Evolutionary conservation across 2,329 filamentous ascomycete genomes (phyloP), one percentile per base, ranked within the genome.

Genomic region (Rutstroemia sp.): DNA sequence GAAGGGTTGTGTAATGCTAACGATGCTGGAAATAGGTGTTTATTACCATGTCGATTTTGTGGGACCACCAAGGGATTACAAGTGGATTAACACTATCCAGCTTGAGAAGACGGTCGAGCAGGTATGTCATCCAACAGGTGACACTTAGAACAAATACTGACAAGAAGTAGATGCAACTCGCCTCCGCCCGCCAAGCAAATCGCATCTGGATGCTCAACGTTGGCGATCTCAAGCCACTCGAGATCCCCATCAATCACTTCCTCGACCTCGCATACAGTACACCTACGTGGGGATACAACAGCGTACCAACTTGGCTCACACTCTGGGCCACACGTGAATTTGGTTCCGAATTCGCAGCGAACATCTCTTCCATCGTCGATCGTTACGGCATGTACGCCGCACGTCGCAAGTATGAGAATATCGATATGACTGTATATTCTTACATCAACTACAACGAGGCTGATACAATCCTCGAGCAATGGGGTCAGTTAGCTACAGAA

Each of bases 251-350:
- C 65, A 81, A 75, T 64, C 83, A 87, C 68, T 87, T 83, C 71
- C 73, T 88, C 60, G 83, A 87, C 60, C 74, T 88, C 58, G 85
- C 83, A 1, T 88, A 88, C 66, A 80, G 88, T 64, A 77, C 80
- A 21, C 70, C 78, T 19, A 66, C 71, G 1, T 86, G 80, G 76
- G 74, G 76, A n/a, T 75, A 78, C 51, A 75, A 80, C 48, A 81
- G 77, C 53, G 78, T 80, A 0, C 71, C 73, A 1, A 71, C 73
- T 2, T 88, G 83, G 80, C 73, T 84, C 14, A 66, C 74, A 17
- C 71, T 73, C 3, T 85, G 81, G 76, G 79, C 80, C 2, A 68
- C 74, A 6, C 77, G 81, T 4, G 81, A 83, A 61, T 87, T 86
- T 59, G 79, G 76, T 1, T 50, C 70, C 0, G 69, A 75, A 14